Conservation (phyloP, 2,329 filamentous ascomycete species). For the Colletotrichum chlorophyti region DNA sequence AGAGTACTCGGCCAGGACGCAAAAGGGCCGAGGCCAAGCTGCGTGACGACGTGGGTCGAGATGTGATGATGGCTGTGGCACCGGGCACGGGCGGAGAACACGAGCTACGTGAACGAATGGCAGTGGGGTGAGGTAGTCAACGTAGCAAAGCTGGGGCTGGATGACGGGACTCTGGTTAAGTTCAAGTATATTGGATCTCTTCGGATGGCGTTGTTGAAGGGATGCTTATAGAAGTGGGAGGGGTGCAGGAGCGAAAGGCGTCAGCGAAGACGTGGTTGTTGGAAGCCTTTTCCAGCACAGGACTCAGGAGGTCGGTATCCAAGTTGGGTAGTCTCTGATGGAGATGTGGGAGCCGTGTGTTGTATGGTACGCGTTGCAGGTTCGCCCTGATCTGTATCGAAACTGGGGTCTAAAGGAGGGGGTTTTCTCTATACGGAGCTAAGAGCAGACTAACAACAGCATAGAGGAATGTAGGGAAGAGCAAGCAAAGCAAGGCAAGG, state of each 20-base stretch:
- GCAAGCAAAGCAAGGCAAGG: not conserved
- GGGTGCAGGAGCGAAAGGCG: slow-evolving; percentile 2
- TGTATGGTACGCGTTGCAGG: slow-evolving; percentile 12
- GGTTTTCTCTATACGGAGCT: not conserved
- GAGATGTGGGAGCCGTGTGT: not conserved
- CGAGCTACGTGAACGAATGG: slow-evolving; percentile 10
- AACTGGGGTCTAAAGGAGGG: slow-evolving; percentile 12
- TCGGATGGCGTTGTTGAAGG: not conserved
- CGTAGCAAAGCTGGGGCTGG: slow-evolving; percentile 12
- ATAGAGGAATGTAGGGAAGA: not conserved
- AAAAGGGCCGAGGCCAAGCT: slow-evolving; percentile 23
- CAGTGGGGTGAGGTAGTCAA: slow-evolving; percentile 17
- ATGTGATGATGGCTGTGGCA: slow-evolving; percentile 9
- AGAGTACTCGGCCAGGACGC: slow-evolving; percentile 5
- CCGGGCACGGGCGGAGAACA: slow-evolving; percentile 12
- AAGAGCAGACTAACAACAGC: not conserved
- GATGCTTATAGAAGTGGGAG: not conserved
- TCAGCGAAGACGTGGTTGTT: not conserved
- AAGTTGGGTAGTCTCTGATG: not conserved
- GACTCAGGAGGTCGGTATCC: slow-evolving; percentile 7
- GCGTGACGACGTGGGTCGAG: slow-evolving; percentile 14
- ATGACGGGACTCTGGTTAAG: slow-evolving; percentile 11
- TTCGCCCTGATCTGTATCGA: slow-evolving; percentile 9
- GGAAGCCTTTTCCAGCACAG: slow-evolving; percentile 13
- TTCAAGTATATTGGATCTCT: not conserved